Evolutionary conservation across 495 filamentous ascomycete genomes (phyloP).

Genomic region (Hamigera avellanea): DNA sequence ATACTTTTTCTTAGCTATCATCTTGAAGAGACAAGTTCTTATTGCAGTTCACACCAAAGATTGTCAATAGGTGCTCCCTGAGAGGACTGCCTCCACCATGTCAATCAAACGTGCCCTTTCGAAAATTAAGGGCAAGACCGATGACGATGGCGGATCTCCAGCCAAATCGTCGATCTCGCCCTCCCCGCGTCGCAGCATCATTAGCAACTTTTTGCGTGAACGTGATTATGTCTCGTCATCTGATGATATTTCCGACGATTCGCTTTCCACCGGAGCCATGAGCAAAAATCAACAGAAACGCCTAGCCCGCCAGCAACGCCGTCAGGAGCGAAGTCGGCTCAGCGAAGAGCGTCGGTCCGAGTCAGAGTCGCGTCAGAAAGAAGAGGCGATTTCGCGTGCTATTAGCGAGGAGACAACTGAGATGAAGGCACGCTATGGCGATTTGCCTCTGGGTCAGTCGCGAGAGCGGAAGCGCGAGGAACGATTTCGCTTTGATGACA

Average conservation of each 20-base stretch:
- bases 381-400: slow-evolving; percentile 29
- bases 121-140: slow-evolving; percentile 21
- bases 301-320: slow-evolving; percentile 31
- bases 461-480: slow-evolving; percentile 21
- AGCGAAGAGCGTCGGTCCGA: slow-evolving; percentile 41
- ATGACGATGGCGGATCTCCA: slow-evolving; percentile 13
- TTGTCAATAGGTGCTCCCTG: no score
- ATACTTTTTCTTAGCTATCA: no score
- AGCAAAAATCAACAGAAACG: slow-evolving; percentile 46
- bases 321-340: slow-evolving; percentile 28
- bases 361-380: slow-evolving; percentile 31
- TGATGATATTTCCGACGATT: slow-evolving; percentile 38
- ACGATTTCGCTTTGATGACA: slow-evolving; percentile 36
- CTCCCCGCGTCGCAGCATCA: slow-evolving; percentile 30
- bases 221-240: slow-evolving; percentile 31
- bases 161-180: slow-evolving; percentile 7
- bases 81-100: slow-evolving; percentile 14
- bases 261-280: slow-evolving; percentile 17
- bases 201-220: slow-evolving; percentile 29
- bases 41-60: no score
- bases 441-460: slow-evolving; percentile 41
- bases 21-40: no score
- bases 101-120: slow-evolving; percentile 35
- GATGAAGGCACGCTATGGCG: slow-evolving; percentile 51
- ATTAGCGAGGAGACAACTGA: slow-evolving; percentile 32